A percentile compares a stretch with the other conserved stretches of the same genome.
Evolutionary conservation across 805 yeast genomes (phyloP).

Genomic region (Kluyveromyces starmeri): DNA sequence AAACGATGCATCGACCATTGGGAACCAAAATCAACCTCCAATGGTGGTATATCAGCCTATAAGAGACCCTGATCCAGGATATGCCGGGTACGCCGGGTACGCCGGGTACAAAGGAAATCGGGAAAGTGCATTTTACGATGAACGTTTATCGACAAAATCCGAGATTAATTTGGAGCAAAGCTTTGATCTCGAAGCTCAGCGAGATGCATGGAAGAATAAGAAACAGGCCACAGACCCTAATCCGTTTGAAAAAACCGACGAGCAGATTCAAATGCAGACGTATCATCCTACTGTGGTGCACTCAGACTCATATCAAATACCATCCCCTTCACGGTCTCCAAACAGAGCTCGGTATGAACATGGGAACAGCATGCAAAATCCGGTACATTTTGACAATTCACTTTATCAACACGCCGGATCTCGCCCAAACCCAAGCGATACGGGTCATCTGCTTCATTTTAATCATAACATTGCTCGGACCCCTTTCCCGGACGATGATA

Average conservation of each 20-base stretch:
- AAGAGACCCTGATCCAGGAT: slow-evolving; percentile 18
- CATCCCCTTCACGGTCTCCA: background rate
- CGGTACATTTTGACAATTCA: background rate
- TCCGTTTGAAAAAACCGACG: slow-evolving; percentile 23
- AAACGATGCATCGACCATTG: background rate
- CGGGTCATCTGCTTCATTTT: too few relatives aligned
- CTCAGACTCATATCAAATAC: slow-evolving; percentile 57
- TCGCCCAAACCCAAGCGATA: background rate
- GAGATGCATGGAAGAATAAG: slow-evolving; percentile 9
- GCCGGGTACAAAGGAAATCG: slow-evolving; percentile 4
- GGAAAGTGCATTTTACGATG: slow-evolving; percentile 16
- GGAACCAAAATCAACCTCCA: slow-evolving; percentile 13
- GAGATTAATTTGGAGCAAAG: slow-evolving; percentile 27
- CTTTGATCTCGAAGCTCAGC: slow-evolving; percentile 26
- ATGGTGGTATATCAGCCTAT: slow-evolving; percentile 27
- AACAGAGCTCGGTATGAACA: background rate
- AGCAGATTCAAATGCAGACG: slow-evolving; percentile 67
- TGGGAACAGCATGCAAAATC: background rate
- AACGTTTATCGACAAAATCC: slow-evolving; percentile 7
- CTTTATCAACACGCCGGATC: background rate
- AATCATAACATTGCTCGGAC: too few relatives aligned
- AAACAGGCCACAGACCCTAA: slow-evolving; percentile 8
- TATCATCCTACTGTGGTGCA: slow-evolving; percentile 56
- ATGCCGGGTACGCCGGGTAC: slow-evolving; percentile 9
- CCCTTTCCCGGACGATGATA: slow-evolving; percentile 2